phyloP scores from a whole-genome alignment of 1,139 yeast genomes.

The Pichia terricola region DNA sequence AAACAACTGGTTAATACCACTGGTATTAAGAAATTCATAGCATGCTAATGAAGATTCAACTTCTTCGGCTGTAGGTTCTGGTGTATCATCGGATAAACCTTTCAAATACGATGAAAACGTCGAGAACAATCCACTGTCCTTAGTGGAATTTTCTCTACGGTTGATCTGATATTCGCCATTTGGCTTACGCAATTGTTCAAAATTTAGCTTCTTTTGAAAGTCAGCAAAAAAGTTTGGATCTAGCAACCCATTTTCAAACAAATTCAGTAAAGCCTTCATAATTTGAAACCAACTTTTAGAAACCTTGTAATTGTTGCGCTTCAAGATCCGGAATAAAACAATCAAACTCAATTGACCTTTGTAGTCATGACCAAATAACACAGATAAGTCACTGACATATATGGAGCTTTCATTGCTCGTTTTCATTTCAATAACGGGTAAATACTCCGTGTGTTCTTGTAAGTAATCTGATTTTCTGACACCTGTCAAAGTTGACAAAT shows the following conservation, averaged over 20 bases:
- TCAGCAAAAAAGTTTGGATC: constrained; percentile 58
- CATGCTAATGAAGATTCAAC: constrained; percentile 79
- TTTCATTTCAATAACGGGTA: constrained; percentile 25
- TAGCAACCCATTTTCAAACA: constrained; percentile 67
- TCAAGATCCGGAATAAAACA: constrained; percentile 69
- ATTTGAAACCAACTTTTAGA: constrained; percentile 46
- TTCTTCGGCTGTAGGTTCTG: constrained; percentile 89
- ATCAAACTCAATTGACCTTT: constrained; percentile 87
- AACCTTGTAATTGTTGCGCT: constrained; percentile 42
- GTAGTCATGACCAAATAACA: constrained; percentile 80
- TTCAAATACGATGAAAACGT: constrained; percentile 88
- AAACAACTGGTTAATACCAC: constrained; percentile 46
- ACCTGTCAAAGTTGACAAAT: constrained; percentile 47
- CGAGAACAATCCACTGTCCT: constrained; percentile 70
- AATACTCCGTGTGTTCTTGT: constrained; percentile 19
- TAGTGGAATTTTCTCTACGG: constrained; percentile 44
- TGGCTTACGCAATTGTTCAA: constrained; percentile 50
- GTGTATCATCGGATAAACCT: constrained; percentile 76
- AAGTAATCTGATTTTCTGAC: constrained; percentile 20
- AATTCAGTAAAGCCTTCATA: constrained; percentile 48
- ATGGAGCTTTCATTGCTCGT: constrained; percentile 33
- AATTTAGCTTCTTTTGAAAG: constrained; percentile 46
- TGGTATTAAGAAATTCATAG: constrained; percentile 67
- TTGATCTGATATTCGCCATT: constrained; percentile 57
- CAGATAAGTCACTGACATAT: constrained; percentile 73